Evolutionary conservation across 2,329 filamentous ascomycete species (phyloP).

Genomic region (Trichothecium sympodiale): DNA sequence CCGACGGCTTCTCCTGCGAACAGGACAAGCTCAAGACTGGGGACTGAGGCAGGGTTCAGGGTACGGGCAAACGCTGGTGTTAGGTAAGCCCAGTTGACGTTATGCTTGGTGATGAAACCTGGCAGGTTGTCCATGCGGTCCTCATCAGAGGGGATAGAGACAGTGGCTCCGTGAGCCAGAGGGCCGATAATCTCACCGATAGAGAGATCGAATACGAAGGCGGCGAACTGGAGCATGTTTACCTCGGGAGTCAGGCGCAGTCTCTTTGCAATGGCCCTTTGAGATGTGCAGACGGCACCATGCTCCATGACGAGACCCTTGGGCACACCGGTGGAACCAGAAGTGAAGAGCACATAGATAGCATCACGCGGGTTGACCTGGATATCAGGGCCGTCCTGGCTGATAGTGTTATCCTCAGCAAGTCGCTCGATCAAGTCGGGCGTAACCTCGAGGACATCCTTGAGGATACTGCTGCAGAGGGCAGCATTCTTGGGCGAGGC

Average conservation of each 20-base stretch:
- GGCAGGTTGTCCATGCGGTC: constrained; percentile 1
- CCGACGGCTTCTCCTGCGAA: constrained; percentile 5
- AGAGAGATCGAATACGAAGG: constrained; percentile 4
- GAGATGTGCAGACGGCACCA: constrained; percentile 7
- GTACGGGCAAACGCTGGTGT: constrained; percentile 1
- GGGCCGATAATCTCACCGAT: constrained; percentile 3
- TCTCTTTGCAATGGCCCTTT: constrained; percentile 4
- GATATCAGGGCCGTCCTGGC: background rate
- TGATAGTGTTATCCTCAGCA: background rate
- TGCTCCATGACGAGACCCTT: constrained; percentile 13
- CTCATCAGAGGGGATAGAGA: background rate
- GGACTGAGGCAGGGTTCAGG: background rate
- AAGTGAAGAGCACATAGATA: constrained; percentile 13
- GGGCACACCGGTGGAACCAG: constrained; percentile 12
- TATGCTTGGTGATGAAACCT: background rate
- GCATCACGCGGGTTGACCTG: constrained; percentile 2
- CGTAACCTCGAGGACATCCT: constrained; percentile 1
- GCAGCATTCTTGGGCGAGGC: constrained; percentile 1
- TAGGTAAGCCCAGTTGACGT: constrained; percentile 1
- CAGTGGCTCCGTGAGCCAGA: constrained; percentile 1
- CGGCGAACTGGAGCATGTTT: constrained; percentile 5
- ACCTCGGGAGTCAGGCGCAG: constrained; percentile 10
- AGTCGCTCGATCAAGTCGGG: background rate
- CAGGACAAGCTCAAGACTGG: constrained; percentile 2
- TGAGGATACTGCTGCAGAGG: background rate